Conservation (phyloP, 2,329 filamentous ascomycete species). For the Celoporthe dispersa region DNA sequence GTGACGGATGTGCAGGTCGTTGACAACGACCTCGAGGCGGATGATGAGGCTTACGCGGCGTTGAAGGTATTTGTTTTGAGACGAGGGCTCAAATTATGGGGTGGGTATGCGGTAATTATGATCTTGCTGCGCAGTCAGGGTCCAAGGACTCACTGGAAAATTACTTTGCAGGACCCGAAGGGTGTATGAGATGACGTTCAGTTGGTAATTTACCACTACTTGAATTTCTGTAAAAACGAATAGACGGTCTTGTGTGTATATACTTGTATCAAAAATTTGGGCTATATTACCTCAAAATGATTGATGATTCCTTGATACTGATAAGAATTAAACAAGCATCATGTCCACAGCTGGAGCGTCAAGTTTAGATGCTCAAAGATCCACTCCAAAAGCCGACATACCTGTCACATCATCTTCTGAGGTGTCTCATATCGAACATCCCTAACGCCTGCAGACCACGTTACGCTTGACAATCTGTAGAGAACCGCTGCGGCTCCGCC, state of each 20-base stretch:
- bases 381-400: background rate
- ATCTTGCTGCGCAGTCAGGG: background rate
- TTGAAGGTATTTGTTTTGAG: background rate
- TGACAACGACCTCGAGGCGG: constrained; percentile 2
- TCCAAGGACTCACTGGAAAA: background rate
- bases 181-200: background rate
- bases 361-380: background rate
- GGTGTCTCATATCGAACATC: background rate
- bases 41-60: background rate
- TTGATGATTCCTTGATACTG: too few relatives aligned
- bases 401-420: background rate
- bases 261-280: too few relatives aligned
- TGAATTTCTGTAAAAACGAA: too few relatives aligned
- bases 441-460: background rate
- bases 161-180: background rate
- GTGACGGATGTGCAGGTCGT: background rate
- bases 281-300: too few relatives aligned
- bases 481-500: background rate
- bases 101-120: background rate
- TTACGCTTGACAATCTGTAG: background rate
- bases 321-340: too few relatives aligned
- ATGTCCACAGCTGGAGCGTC: background rate
- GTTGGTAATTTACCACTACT: too few relatives aligned
- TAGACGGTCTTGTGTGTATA: too few relatives aligned
- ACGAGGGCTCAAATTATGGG: background rate